A percentile compares a stretch with the other conserved stretches of the same genome.
phyloP scores from a whole-genome alignment of 2,329 filamentous ascomycete genomes.

The Arachnopeziza araneosa region DNA sequence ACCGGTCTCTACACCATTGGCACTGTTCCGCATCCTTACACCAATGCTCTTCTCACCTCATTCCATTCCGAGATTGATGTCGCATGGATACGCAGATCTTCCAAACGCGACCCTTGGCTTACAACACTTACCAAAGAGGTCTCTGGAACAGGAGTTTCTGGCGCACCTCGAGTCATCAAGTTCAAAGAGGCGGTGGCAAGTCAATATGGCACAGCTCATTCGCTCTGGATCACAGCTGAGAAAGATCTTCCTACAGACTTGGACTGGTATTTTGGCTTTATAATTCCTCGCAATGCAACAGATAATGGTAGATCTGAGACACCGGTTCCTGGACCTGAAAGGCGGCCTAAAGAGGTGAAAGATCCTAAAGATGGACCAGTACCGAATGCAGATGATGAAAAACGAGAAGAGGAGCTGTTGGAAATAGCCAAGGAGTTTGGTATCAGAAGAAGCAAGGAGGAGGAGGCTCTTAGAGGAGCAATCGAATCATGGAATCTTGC shows the following conservation, averaged over 20 bases:
- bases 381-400: conserved; percentile 46
- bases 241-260: conserved; percentile 55
- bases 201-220: conserved; percentile 55
- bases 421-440: conserved; percentile 46
- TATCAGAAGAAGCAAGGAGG: conserved; percentile 37
- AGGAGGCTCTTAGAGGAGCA: conserved; percentile 45
- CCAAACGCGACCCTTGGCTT: conserved; percentile 75
- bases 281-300: conserved; percentile 55
- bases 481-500: conserved; percentile 64
- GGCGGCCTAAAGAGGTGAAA: conserved; percentile 45
- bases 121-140: conserved; percentile 63
- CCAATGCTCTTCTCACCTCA: conserved; percentile 62
- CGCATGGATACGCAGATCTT: conserved; percentile 59
- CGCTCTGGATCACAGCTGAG: conserved; percentile 79
- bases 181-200: conserved; percentile 81
- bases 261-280: conserved; percentile 87
- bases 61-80: conserved; percentile 56
- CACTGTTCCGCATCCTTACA: conserved; percentile 88
- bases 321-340: conserved; percentile 53
- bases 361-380: conserved; percentile 44
- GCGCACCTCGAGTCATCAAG: conserved; percentile 59
- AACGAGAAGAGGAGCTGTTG: conserved; percentile 51
- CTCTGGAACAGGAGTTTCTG: conserved; percentile 57
- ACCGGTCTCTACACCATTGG: conserved; percentile 74
- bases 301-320: conserved; percentile 50